Evolutionary conservation across 139 green algal genomes (phyloP).

Genomic region (Picochlorum sp.): DNA sequence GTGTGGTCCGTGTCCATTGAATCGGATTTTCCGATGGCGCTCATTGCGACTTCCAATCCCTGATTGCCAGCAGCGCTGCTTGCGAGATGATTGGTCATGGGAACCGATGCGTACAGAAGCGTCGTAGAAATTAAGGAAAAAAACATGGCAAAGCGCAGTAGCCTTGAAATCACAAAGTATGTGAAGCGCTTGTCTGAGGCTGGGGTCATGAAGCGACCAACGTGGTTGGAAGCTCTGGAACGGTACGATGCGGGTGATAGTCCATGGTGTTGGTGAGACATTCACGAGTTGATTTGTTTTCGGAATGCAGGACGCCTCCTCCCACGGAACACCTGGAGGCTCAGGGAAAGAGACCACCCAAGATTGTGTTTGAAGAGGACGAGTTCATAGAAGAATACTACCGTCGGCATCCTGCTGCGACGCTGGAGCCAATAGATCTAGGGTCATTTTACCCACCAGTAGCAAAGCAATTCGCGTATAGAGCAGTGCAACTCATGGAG

Average conservation of each 20-base stretch:
- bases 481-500: conserved; percentile 26
- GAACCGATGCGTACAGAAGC: too few species aligned
- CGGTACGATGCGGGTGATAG: conserved; percentile 10
- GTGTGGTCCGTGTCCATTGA: too few species aligned
- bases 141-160: background rate
- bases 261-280: background rate
- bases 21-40: too few species aligned
- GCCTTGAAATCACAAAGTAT: conserved; percentile 8
- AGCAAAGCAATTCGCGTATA: conserved; percentile 18
- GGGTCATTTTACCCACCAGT: conserved; percentile 17
- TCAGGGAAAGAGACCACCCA: conserved; percentile 7
- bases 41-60: too few species aligned
- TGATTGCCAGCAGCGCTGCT: too few species aligned
- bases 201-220: conserved; percentile 22
- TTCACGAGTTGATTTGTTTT: background rate
- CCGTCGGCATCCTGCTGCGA: conserved; percentile 18
- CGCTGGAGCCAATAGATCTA: conserved; percentile 26
- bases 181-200: conserved; percentile 16
- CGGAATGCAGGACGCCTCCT: conserved; percentile 19
- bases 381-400: conserved; percentile 26
- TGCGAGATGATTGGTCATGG: too few species aligned
- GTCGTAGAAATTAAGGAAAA: too few species aligned
- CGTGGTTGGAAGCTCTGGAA: conserved; percentile 24
- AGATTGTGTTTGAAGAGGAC: conserved; percentile 27
- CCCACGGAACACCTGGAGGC: background rate